phyloP scores from a whole-genome alignment of 148 eudicot species.

The Rhododendron simsii region DNA sequence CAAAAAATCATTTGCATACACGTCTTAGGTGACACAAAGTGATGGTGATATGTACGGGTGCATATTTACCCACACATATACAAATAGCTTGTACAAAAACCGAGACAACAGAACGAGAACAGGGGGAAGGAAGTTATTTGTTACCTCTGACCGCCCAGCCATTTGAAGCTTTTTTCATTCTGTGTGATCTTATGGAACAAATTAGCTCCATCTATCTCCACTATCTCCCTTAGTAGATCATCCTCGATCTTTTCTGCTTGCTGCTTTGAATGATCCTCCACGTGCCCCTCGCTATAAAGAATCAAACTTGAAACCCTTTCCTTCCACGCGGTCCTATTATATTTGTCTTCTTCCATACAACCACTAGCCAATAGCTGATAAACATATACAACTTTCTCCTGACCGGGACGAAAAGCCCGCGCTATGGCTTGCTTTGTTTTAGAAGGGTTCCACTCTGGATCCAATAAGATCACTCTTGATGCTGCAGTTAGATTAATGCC shows the following conservation, averaged over 20 bases:
- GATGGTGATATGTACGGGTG: not conserved
- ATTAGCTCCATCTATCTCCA: slow-evolving; percentile 80
- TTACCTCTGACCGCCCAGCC: not conserved
- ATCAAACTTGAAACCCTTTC: slow-evolving; percentile 99
- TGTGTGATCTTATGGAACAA: slow-evolving; percentile 88
- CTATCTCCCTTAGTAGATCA: slow-evolving; percentile 76
- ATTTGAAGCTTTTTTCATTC: slow-evolving; percentile 81
- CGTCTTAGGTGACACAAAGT: not conserved
- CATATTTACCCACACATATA: not conserved
- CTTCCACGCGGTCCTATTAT: slow-evolving; percentile 83
- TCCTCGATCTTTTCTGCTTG: slow-evolving; percentile 94
- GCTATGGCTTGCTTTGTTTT: slow-evolving; percentile 97
- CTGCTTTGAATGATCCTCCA: slow-evolving; percentile 92
- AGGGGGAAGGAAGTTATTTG: not conserved
- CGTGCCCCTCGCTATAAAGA: slow-evolving; percentile 71
- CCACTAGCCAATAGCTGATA: slow-evolving; percentile 82
- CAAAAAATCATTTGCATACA: not conserved
- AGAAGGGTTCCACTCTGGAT: slow-evolving; percentile 96
- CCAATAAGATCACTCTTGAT: slow-evolving; percentile 87
- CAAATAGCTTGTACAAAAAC: not conserved
- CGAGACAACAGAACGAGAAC: not conserved
- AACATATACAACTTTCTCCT: slow-evolving; percentile 85
- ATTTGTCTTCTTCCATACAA: slow-evolving; percentile 86
- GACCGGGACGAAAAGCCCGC: slow-evolving; percentile 92
- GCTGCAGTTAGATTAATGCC: slow-evolving; percentile 96